Evolutionary conservation across 257 asterid species (phyloP).

Genomic region (Coffea canephora): DNA sequence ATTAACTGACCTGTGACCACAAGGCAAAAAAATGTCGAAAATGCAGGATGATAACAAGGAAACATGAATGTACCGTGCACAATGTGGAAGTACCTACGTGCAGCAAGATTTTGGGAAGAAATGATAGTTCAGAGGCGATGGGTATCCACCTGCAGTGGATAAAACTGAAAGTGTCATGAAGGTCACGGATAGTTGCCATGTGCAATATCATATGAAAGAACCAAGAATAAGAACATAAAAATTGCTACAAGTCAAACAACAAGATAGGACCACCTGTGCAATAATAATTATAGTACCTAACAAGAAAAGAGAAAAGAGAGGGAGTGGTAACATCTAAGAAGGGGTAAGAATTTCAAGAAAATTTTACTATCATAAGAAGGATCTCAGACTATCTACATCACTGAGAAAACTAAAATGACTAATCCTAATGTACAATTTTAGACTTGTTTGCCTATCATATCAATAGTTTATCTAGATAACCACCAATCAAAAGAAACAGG

Average conservation of each 20-base stretch:
- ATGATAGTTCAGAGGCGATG: conserved; percentile 90
- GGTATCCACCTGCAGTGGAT: conserved; percentile 82
- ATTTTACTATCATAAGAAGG: neutral
- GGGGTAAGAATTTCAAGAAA: neutral
- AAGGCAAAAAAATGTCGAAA: conserved; percentile 18
- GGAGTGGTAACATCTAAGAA: neutral
- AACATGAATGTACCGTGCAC: conserved; percentile 21
- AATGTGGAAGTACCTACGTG: conserved; percentile 82
- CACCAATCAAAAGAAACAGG: neutral
- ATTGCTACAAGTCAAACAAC: neutral
- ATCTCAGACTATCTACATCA: neutral
- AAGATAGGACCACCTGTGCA: neutral
- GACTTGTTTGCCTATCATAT: neutral
- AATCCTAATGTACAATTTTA: neutral
- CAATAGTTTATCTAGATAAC: neutral
- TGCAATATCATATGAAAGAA: neutral
- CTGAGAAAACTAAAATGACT: too few relatives aligned
- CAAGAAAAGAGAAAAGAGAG: neutral
- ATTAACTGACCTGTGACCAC: conserved; percentile 79
- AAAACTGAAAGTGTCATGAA: conserved; percentile 7
- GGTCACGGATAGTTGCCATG: neutral
- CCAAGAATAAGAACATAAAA: neutral
- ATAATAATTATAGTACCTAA: neutral
- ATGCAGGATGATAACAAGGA: conserved; percentile 13
- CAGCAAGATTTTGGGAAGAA: conserved; percentile 99